phyloP scores from a whole-genome alignment of 108 stramenopile species.

The Nitzschia sp. region DNA sequence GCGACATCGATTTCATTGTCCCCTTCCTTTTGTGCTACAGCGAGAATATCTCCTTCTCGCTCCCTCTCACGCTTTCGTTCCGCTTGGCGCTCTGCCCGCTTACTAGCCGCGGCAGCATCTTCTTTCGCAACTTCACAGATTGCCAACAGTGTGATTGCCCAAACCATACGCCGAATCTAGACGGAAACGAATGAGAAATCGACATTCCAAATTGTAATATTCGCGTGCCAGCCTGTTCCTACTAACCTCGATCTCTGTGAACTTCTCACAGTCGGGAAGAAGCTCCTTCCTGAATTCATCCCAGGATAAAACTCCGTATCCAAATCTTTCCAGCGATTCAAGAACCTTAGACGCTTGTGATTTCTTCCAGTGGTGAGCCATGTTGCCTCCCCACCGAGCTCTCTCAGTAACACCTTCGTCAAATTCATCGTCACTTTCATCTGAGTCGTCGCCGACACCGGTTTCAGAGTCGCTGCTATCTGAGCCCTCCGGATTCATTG shows the following conservation, averaged over 20 bases:
- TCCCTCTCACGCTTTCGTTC: slow-evolving; percentile 37
- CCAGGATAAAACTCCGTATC: slow-evolving; percentile 63
- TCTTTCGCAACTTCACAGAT: slow-evolving; percentile 66
- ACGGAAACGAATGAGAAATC: neutral
- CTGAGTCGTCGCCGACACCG: slow-evolving; percentile 35
- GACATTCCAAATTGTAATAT: neutral
- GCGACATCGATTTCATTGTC: slow-evolving; percentile 1
- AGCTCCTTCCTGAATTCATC: slow-evolving; percentile 36
- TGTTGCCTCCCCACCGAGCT: slow-evolving; percentile 55
- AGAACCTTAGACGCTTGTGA: slow-evolving; percentile 56
- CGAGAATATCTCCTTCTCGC: slow-evolving; percentile 34
- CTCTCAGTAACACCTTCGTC: slow-evolving; percentile 41
- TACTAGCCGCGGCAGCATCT: slow-evolving; percentile 32
- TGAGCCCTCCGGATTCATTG: slow-evolving; percentile 11
- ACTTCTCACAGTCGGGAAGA: slow-evolving; percentile 2
- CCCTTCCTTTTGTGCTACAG: neutral
- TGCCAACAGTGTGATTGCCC: slow-evolving; percentile 58
- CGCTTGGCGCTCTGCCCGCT: slow-evolving; percentile 35
- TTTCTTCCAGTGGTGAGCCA: slow-evolving; percentile 42
- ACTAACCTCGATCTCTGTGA: slow-evolving; percentile 23
- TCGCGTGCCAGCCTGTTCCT: neutral
- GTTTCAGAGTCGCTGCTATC: slow-evolving; percentile 22
- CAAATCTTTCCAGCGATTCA: slow-evolving; percentile 45
- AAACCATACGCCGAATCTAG: slow-evolving; percentile 73
- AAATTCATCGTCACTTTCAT: slow-evolving; percentile 31